Evolutionary conservation across 225 moss, liverwort and hornwort genomes (phyloP), one percentile per base, ranked within the genome.

Genomic region (Climacium dendroides): DNA sequence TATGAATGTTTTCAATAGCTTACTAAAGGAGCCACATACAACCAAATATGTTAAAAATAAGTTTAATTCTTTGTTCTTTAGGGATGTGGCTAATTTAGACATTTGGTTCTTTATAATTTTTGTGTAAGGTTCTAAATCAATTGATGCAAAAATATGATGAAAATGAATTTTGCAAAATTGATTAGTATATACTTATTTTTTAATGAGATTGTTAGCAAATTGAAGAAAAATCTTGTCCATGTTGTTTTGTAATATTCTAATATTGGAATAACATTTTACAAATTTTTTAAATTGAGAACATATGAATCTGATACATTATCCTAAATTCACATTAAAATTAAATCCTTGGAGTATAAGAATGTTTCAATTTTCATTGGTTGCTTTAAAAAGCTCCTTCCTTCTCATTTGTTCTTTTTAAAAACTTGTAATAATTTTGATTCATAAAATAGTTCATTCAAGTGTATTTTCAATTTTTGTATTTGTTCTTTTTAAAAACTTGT

Each of bases 221-320:
- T 26, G 9, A 17, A 72, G 17, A 45, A 0, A 13, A 45, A 9
- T 45, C 16, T 0, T 15, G 0, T 1, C 16, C 3, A 29, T 10
- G 1, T 28, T 47, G 18, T 47, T 47, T 72, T 7, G 2, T 10
- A 45, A 29, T 45, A 6, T 72, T 10, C 0, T 43, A 1, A 45
- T 47, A 0, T 72, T 17, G 2, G 5, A 1, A 45, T 26, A 43
- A 5, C 4, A 15, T 25, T 71, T 26, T 15, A 28, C 1, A 43
- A 71, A 28, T 28, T 71, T 37, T 0, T 5, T 2, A 43, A 43
- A 43, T 15, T 43, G 5, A 24, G 3, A 70, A 15, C 1, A 23
- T 41, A 41, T 25, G 4, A 70, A 41, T 5, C 16, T 9, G 26
- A 25, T 5, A 3, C 1, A 26, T 5, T 26, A 43, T 0, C 1